A percentile compares a stretch with the other conserved stretches of the same genome.
These are phyloP conservation scores for Berberis thunbergii DNA, from an alignment of 164 flowering plant species.

Conservation along the genomic window DNA sequence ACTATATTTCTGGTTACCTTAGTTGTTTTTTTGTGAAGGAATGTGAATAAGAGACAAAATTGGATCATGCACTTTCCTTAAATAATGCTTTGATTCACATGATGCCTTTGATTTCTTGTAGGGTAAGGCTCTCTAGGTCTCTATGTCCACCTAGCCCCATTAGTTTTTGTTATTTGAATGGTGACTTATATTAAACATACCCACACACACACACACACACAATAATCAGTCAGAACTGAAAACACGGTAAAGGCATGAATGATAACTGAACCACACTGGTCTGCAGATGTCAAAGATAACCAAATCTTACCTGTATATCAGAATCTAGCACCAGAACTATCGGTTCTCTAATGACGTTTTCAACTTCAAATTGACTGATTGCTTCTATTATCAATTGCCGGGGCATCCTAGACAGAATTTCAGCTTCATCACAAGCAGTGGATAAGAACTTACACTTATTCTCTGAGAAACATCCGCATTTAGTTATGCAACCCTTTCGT, in stretches of 20 bases:
- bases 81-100: too few species aligned
- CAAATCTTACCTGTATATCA: constrained; percentile 62
- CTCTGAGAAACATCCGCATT: constrained; percentile 19
- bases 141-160: too few species aligned
- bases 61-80: too few species aligned
- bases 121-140: too few species aligned
- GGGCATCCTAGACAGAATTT: constrained; percentile 19
- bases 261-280: background rate
- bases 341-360: constrained; percentile 37
- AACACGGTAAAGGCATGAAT: background rate
- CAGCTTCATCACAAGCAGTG: constrained; percentile 16
- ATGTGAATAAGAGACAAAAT: too few species aligned
- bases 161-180: too few species aligned
- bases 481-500: constrained; percentile 46
- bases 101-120: too few species aligned
- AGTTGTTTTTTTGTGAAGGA: too few species aligned
- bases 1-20: too few species aligned
- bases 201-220: background rate
- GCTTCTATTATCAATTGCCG: constrained; percentile 41
- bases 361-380: constrained; percentile 26
- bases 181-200: background rate
- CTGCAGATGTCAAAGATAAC: background rate
- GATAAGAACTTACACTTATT: constrained; percentile 17
- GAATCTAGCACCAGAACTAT: constrained; percentile 67
- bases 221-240: too few species aligned